Percentiles rank a stretch among this genome's conserved stretches.
Evolutionary conservation across 352 stramenopile species (phyloP).

Genomic region (Globisporangium heterothallicum): DNA sequence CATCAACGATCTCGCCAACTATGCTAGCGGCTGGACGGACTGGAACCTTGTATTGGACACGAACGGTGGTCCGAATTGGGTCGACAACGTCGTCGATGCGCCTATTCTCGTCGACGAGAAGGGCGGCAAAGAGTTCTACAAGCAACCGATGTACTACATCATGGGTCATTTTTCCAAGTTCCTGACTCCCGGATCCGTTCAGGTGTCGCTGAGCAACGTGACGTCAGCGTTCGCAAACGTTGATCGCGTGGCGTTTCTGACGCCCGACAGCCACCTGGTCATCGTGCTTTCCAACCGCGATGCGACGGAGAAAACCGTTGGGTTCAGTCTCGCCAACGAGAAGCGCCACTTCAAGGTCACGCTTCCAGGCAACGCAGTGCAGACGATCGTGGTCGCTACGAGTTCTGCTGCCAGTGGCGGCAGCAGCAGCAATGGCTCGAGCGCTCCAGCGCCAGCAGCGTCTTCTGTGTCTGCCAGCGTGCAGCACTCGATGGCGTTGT

Average conservation of each 20-base stretch:
- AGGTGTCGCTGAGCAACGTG: constrained; percentile 17
- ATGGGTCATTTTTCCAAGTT: constrained; percentile 38
- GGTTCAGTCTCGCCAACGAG: constrained; percentile 18
- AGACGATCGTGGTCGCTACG: constrained; percentile 23
- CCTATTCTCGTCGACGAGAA: constrained; percentile 25
- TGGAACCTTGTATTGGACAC: constrained; percentile 66
- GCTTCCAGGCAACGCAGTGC: constrained; percentile 24
- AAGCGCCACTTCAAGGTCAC: constrained; percentile 18
- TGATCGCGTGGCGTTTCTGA: constrained; percentile 31
- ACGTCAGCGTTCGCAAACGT: constrained; percentile 13
- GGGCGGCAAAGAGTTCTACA: constrained; percentile 22
- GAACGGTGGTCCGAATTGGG: constrained; percentile 44
- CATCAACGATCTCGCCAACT: constrained; percentile 56
- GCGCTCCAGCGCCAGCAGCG: neutral
- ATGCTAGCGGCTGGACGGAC: constrained; percentile 56
- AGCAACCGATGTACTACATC: constrained; percentile 37
- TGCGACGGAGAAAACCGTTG: constrained; percentile 20
- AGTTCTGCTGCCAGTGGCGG: neutral
- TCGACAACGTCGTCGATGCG: constrained; percentile 36
- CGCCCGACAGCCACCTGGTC: constrained; percentile 22
- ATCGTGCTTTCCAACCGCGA: constrained; percentile 38
- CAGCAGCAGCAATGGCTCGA: neutral
- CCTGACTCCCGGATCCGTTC: constrained; percentile 24
- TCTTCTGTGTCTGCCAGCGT: neutral
- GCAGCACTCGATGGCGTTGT: neutral